These are phyloP conservation scores for Mycena kentingensis DNA, from an alignment of 768 basidiomycete species.

Conservation along the genomic window DNA sequence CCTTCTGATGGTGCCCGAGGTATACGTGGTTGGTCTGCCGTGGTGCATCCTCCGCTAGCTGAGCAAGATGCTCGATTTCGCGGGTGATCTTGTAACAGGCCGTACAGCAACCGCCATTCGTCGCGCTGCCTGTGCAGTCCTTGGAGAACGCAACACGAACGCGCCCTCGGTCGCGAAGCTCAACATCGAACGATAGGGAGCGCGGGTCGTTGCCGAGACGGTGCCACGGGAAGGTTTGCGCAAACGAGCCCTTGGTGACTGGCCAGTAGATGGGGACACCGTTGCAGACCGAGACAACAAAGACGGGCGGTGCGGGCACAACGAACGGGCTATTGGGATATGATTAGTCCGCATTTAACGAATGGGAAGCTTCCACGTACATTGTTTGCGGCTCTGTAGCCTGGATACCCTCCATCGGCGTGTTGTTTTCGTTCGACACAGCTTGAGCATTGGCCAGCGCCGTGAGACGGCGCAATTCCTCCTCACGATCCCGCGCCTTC, in stretches of 20 bases:
- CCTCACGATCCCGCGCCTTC: not conserved
- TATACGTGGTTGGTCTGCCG: not conserved
- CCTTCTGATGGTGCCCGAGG: not conserved
- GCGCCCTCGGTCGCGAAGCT: not conserved
- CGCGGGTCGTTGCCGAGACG: not conserved
- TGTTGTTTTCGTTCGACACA: too few relatives aligned
- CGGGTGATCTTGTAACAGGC: slow-evolving; percentile 1
- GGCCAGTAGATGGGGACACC: slow-evolving; percentile 8
- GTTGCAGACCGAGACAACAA: not conserved
- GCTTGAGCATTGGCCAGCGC: too few relatives aligned
- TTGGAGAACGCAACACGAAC: slow-evolving; percentile 2
- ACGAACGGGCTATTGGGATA: not conserved
- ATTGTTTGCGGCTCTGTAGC: not conserved
- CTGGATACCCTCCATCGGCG: not conserved
- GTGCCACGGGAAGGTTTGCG: slow-evolving; percentile 10
- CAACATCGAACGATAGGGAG: slow-evolving; percentile 6
- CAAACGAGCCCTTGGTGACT: not conserved
- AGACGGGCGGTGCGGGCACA: not conserved
- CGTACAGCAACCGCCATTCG: not conserved
- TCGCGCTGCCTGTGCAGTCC: not conserved
- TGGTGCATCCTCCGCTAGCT: slow-evolving; percentile 1
- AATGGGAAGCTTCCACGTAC: not conserved
- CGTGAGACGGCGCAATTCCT: not conserved
- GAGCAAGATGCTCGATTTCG: not conserved
- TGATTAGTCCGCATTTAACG: not conserved